Evolutionary conservation across 352 stramenopile genomes (phyloP).

Genomic region (Pythium coloratum): DNA sequence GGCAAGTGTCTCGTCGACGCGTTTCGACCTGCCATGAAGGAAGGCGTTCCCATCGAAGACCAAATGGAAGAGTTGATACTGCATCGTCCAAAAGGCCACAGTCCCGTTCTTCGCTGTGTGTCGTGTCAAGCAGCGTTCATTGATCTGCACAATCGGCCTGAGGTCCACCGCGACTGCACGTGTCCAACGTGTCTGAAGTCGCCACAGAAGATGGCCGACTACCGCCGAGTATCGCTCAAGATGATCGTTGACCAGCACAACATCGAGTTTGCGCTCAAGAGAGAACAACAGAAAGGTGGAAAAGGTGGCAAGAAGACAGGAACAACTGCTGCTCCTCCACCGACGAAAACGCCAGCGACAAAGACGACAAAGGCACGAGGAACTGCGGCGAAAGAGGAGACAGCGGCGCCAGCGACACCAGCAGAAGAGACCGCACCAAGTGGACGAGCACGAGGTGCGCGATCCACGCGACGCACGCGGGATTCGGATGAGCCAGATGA

Average conservation of each 20-base stretch:
- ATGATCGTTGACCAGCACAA: conserved; percentile 29
- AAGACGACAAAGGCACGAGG: neutral
- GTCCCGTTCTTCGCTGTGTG: conserved; percentile 14
- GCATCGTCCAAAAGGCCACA: conserved; percentile 2
- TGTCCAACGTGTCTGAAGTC: conserved; percentile 17
- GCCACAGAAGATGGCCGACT: conserved; percentile 16
- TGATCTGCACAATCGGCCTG: conserved; percentile 17
- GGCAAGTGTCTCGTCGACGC: conserved; percentile 21
- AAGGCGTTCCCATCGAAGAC: conserved; percentile 9
- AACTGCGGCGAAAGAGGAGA: neutral
- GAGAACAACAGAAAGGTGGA: conserved; percentile 3
- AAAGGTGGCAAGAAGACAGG: neutral
- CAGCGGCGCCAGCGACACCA: neutral
- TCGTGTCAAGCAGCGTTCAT: conserved; percentile 23
- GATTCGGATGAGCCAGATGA: neutral
- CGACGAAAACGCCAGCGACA: neutral
- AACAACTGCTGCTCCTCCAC: neutral
- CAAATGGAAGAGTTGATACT: conserved; percentile 16
- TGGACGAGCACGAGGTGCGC: neutral
- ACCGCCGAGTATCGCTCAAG: conserved; percentile 18
- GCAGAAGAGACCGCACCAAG: neutral
- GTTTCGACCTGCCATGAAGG: conserved; percentile 9
- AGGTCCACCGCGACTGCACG: conserved; percentile 18
- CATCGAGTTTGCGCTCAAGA: conserved; percentile 11
- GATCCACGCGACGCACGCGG: neutral